These are phyloP conservation scores for Aspergillus sp. DNA, from an alignment of 2,329 filamentous ascomycete species.

Conservation along the genomic window DNA sequence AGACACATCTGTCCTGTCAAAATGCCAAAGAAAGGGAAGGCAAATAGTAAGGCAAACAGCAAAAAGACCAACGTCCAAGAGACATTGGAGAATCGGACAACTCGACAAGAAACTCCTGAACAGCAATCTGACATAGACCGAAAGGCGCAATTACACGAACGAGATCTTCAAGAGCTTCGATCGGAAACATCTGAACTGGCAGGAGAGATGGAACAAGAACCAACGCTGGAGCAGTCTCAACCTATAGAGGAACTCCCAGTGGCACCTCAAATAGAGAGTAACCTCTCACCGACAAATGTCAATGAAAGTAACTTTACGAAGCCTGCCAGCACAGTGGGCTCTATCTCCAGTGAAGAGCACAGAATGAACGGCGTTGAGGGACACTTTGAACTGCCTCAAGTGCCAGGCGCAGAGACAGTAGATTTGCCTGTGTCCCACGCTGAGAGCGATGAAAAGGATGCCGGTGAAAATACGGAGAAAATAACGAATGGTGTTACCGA, in stretches of 20 bases:
- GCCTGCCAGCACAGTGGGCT: neutral
- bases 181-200: constrained; percentile 2
- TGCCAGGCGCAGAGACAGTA: constrained; percentile 7
- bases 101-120: constrained; percentile 12
- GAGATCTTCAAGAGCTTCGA: constrained; percentile 4
- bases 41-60: constrained; percentile 22
- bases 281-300: constrained; percentile 6
- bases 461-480: constrained; percentile 4
- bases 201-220: constrained; percentile 7
- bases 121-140: constrained; percentile 9
- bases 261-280: constrained; percentile 5
- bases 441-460: constrained; percentile 4
- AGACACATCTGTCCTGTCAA: constrained; percentile 21
- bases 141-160: constrained; percentile 7
- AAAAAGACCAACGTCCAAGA: constrained; percentile 29
- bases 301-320: constrained; percentile 9
- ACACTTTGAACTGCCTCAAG: constrained; percentile 9
- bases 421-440: constrained; percentile 6
- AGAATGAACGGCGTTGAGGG: constrained; percentile 12
- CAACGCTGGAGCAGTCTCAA: constrained; percentile 9
- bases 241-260: neutral
- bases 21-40: constrained; percentile 25
- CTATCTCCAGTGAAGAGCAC: constrained; percentile 5
- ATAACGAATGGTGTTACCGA: constrained; percentile 4
- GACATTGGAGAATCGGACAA: constrained; percentile 17